phyloP scores from a whole-genome alignment of 2,329 filamentous ascomycete species.

The Golovinomyces cichoracearum region DNA sequence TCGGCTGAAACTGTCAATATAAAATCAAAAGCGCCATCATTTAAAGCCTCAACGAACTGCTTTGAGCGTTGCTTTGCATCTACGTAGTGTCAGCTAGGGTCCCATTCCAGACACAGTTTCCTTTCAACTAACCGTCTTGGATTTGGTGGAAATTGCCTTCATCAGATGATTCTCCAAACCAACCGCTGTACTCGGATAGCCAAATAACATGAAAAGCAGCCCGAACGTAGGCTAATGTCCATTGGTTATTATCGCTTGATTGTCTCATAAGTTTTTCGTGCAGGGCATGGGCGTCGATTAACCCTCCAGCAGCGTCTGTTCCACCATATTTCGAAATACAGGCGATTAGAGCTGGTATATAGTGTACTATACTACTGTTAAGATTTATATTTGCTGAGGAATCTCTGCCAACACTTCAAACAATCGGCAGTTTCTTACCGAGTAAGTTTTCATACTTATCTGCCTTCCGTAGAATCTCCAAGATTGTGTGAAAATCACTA shows the following conservation, averaged over 20 bases:
- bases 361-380: conserved; percentile 32
- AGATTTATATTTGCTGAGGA: neutral
- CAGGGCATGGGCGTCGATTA: conserved; percentile 43
- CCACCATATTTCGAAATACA: conserved; percentile 59
- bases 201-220: conserved; percentile 62
- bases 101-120: neutral
- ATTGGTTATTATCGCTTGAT: conserved; percentile 38
- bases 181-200: conserved; percentile 79
- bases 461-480: conserved; percentile 39
- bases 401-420: neutral
- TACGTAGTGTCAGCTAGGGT: conserved; percentile 9
- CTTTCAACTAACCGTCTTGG: conserved; percentile 21
- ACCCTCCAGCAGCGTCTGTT: conserved; percentile 39
- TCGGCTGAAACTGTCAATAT: conserved; percentile 65
- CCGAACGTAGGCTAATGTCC: conserved; percentile 50
- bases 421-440: conserved; percentile 16
- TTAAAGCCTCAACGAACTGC: conserved; percentile 48
- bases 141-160: conserved; percentile 37
- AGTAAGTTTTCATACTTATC: conserved; percentile 50
- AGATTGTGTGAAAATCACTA: conserved; percentile 47
- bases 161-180: conserved; percentile 49
- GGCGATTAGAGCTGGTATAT: conserved; percentile 52
- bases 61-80: conserved; percentile 48
- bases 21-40: conserved; percentile 81
- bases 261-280: conserved; percentile 41